Conservation (phyloP, 257 asterid species). For the Linderniella brevidens region DNA sequence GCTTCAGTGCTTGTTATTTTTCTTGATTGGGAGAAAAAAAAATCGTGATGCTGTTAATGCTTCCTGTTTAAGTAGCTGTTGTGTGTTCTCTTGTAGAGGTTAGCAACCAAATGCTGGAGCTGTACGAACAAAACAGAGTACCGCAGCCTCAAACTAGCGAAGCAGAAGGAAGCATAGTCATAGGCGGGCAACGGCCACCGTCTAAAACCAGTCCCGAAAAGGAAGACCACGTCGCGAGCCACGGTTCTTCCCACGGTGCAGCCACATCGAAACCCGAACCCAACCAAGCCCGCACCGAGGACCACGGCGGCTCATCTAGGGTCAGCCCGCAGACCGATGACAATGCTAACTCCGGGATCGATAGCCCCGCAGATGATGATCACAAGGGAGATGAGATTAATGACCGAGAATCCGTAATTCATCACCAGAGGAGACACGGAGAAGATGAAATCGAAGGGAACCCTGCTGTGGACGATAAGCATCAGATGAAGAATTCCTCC, state of each 20-base stretch:
- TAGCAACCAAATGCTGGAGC: slow-evolving; percentile 86
- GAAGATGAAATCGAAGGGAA: background rate
- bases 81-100: slow-evolving; percentile 49
- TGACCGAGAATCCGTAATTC: slow-evolving; percentile 11
- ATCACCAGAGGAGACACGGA: too few relatives aligned
- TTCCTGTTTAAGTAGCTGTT: too few relatives aligned
- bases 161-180: slow-evolving; percentile 24
- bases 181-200: slow-evolving; percentile 41
- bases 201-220: slow-evolving; percentile 26
- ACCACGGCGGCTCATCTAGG: too few relatives aligned
- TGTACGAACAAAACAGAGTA: slow-evolving; percentile 61
- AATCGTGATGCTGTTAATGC: too few relatives aligned
- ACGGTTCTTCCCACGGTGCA: slow-evolving; percentile 27
- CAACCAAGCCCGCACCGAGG: too few relatives aligned
- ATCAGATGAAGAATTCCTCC: slow-evolving; percentile 18
- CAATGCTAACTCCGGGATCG: slow-evolving; percentile 17
- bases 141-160: slow-evolving; percentile 60
- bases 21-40: too few relatives aligned
- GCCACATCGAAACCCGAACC: slow-evolving; percentile 22
- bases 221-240: slow-evolving; percentile 24
- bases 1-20: too few relatives aligned
- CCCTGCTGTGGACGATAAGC: slow-evolving; percentile 32
- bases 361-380: slow-evolving; percentile 15
- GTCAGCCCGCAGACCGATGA: slow-evolving; percentile 14
- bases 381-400: slow-evolving; percentile 19